phyloP scores from a whole-genome alignment of 208 protist species.

The Trichomonas tenax region DNA sequence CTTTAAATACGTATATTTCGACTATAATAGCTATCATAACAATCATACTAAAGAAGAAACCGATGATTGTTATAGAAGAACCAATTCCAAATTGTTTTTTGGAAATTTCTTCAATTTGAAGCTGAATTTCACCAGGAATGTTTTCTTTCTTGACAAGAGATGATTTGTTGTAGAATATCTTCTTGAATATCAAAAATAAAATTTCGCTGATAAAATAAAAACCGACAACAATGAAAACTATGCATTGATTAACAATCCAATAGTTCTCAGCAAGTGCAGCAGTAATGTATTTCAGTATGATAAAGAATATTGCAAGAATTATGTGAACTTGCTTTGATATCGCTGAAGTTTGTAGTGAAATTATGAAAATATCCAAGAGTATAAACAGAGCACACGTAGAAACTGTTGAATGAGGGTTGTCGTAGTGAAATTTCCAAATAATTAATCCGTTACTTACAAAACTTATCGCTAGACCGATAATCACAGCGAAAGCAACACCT shows the following conservation, averaged over 20 bases:
- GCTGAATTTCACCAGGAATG: background rate
- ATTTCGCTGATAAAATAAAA: background rate
- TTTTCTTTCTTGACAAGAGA: background rate
- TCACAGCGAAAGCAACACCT: background rate
- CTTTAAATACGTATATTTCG: background rate
- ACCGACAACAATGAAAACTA: background rate
- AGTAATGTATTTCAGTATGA: background rate
- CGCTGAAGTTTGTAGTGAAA: background rate
- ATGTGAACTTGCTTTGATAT: background rate
- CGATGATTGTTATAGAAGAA: background rate
- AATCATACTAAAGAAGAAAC: background rate
- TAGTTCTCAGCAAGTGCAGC: background rate
- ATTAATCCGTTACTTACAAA: background rate
- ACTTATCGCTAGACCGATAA: background rate
- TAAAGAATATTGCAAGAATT: background rate
- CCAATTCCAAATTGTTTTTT: background rate
- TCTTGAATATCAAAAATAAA: background rate
- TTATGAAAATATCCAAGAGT: background rate
- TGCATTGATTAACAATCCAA: background rate
- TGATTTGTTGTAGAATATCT: background rate
- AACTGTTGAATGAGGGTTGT: background rate
- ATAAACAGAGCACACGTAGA: background rate
- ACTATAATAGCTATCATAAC: background rate
- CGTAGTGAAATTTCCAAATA: background rate
- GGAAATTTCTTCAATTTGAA: background rate